phyloP scores from a whole-genome alignment of 2,329 filamentous ascomycete species.

The Periconia macrospinosa region DNA sequence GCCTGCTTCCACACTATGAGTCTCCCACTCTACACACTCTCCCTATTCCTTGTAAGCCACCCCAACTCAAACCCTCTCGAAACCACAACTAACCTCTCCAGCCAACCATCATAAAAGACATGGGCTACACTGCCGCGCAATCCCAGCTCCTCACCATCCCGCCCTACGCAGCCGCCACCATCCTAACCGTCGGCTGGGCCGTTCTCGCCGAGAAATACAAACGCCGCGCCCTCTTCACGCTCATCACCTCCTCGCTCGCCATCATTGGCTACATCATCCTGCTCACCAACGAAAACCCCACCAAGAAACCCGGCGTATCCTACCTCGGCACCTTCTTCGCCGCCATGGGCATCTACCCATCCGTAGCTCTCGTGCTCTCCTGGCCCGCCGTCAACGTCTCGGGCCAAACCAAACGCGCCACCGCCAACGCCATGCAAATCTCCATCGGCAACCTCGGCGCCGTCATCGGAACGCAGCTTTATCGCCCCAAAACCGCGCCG shows the following conservation, averaged over 20 bases:
- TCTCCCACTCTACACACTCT: slow-evolving; percentile 49
- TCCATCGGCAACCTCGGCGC: slow-evolving; percentile 52
- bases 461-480: slow-evolving; percentile 43
- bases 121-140: slow-evolving; percentile 46
- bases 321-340: slow-evolving; percentile 44
- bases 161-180: slow-evolving; percentile 44
- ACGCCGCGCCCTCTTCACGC: slow-evolving; percentile 40
- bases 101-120: slow-evolving; percentile 55
- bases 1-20: slow-evolving; percentile 73
- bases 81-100: slow-evolving; percentile 36
- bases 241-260: slow-evolving; percentile 31
- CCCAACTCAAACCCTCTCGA: slow-evolving; percentile 26
- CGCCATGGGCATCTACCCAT: slow-evolving; percentile 44
- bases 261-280: slow-evolving; percentile 45
- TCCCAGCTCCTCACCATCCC: slow-evolving; percentile 52
- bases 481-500: slow-evolving; percentile 36
- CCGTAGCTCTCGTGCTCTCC: slow-evolving; percentile 44
- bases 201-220: slow-evolving; percentile 34
- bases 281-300: slow-evolving; percentile 35
- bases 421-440: slow-evolving; percentile 54
- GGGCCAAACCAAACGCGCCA: slow-evolving; percentile 56
- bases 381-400: slow-evolving; percentile 59
- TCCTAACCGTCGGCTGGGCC: slow-evolving; percentile 41
- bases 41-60: slow-evolving; percentile 42
- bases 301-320: slow-evolving; percentile 36